Base-by-base conservation (phyloP, 2,329 filamentous ascomycete genomes). In the Microsporum canis region DNA sequence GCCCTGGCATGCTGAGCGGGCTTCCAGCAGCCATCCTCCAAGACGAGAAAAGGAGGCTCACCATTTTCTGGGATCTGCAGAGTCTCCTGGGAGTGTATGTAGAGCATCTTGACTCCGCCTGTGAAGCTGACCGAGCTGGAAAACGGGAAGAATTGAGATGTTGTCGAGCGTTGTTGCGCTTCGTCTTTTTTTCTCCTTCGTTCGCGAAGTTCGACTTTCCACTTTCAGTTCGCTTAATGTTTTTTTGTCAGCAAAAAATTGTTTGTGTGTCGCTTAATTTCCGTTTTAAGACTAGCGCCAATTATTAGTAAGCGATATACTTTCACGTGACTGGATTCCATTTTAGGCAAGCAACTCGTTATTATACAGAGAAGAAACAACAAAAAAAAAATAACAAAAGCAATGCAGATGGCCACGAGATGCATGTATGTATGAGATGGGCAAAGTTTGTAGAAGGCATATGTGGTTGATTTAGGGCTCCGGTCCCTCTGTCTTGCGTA, bases 21-120 rank as follows among this genome's bases (percentile, higher is more conserved):
- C 17, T 29, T 23, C 49, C n/a, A n/a, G n/a, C 34, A 56, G 33
- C 31, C n/a, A 23, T 23, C 34, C 49, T 57, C 38, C 29, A 47
- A 39, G 51, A 33, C 34, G 43, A n/a, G 38, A 55, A 43, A 17
- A 10, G 23, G 68, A 68, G 70, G 88, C 89, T 82, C 87, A 96
- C 91, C 91, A 84, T 91, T 89, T 80, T 96, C 90, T 76, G 95
- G 94, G 81, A 99, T 90, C 75, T 87, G 85, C 82, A 99, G 84
- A 81, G 85, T 84, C 87, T 99, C 92, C 83, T 92, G 84, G 77
- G 90, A 95, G 86, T 96, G 91, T 83, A 99, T 96, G 89, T 96
- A 97, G 85, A 89, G 95, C 94, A 97, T 97, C 82, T 89, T 96
- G 88, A 82, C 74, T 74, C 74, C 69, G 70, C 72, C 70, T 71